These are phyloP conservation scores for Osmanthus fragrans DNA, from an alignment of 257 asterid genomes.

Conservation along the genomic window DNA sequence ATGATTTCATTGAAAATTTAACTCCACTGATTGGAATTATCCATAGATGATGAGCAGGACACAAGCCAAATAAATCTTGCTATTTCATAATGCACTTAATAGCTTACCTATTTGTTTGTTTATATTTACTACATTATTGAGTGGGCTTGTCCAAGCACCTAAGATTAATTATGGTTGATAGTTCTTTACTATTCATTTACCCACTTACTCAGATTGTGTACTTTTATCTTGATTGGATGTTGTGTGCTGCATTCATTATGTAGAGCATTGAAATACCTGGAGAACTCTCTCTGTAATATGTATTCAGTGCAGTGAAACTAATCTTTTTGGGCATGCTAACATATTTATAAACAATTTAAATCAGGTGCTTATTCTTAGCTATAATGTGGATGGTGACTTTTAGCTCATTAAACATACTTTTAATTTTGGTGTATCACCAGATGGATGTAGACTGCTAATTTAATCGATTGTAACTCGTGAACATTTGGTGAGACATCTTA, in stretches of 20 bases:
- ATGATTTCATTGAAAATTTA: no score
- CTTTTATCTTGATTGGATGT: neutral
- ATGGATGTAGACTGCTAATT: neutral
- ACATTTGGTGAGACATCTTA: neutral
- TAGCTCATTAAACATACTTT: neutral
- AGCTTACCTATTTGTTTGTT: no score
- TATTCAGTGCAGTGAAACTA: no score
- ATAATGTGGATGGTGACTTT: neutral
- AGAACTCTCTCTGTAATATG: neutral
- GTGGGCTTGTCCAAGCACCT: neutral
- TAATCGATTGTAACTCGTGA: neutral
- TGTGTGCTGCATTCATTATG: neutral
- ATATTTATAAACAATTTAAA: no score
- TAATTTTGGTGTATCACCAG: neutral
- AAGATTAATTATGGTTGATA: neutral
- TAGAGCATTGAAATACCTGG: neutral
- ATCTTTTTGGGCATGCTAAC: neutral
- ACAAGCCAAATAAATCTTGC: no score
- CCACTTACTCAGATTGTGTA: neutral
- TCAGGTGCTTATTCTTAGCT: no score
- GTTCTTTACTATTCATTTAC: neutral
- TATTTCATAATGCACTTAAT: no score
- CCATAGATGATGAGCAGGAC: no score
- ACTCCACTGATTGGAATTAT: no score
- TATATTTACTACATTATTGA: no score